Conservation (phyloP, 148 eudicot species). For the Diospyros lotus region DNA sequence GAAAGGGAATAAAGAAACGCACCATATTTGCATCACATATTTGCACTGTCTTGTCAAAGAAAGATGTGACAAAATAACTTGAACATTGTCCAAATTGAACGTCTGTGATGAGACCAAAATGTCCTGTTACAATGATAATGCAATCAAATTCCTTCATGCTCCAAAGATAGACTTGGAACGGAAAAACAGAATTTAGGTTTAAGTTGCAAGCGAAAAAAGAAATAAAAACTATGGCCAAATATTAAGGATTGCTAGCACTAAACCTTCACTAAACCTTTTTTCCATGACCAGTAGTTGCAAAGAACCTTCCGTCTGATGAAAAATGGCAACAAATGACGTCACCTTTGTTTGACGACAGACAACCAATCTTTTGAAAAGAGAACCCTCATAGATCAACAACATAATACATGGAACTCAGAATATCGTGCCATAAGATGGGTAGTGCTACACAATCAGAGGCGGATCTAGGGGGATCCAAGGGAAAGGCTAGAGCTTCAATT, state of each 20-base stretch:
- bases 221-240: neutral
- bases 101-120: conserved; percentile 36
- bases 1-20: conserved; percentile 2
- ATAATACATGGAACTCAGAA: too few relatives aligned
- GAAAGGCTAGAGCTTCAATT: too few relatives aligned
- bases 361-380: conserved; percentile 15
- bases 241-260: neutral
- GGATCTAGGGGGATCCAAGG: too few relatives aligned
- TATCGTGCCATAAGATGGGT: too few relatives aligned
- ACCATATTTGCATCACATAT: conserved; percentile 51
- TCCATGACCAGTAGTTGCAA: conserved; percentile 57
- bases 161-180: conserved; percentile 34
- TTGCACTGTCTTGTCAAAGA: conserved; percentile 41
- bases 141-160: conserved; percentile 14
- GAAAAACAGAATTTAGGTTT: neutral
- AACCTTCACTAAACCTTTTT: conserved; percentile 53
- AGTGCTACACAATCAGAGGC: too few relatives aligned
- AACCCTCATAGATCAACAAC: neutral
- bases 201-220: neutral
- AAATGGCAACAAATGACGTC: conserved; percentile 46
- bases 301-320: conserved; percentile 37
- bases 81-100: conserved; percentile 47
- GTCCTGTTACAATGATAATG: conserved; percentile 16
- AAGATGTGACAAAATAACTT: conserved; percentile 44
- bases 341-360: conserved; percentile 17